These are phyloP conservation scores for Aspergillus sp. DNA, from an alignment of 2,329 filamentous ascomycete species.

Conservation along the genomic window DNA sequence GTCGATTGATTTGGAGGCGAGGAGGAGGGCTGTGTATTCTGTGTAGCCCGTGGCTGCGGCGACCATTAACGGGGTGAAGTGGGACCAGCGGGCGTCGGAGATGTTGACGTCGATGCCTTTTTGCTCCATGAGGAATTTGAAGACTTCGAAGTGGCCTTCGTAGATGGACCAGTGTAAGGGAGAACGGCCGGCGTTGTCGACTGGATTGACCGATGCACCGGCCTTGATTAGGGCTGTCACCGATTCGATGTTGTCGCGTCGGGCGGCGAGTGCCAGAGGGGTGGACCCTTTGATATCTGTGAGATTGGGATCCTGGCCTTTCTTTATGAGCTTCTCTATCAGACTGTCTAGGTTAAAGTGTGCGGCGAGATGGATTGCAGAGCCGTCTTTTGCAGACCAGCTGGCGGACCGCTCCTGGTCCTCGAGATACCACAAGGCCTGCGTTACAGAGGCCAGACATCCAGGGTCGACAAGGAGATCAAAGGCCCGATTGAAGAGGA, in stretches of 20 bases:
- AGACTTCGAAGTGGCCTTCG: background rate
- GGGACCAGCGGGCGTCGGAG: background rate
- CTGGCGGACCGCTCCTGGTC: background rate
- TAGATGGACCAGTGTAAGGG: background rate
- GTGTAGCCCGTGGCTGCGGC: background rate
- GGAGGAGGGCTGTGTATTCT: background rate
- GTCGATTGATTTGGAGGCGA: background rate
- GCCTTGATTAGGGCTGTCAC: background rate
- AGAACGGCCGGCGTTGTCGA: slow-evolving; percentile 4
- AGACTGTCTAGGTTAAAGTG: slow-evolving; percentile 1
- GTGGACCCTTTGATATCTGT: slow-evolving; percentile 5
- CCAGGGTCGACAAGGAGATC: background rate
- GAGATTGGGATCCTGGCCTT: background rate
- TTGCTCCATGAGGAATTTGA: background rate
- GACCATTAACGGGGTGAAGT: background rate
- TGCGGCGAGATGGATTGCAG: slow-evolving; percentile 3
- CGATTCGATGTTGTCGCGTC: background rate
- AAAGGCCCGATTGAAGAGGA: background rate
- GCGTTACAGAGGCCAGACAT: background rate
- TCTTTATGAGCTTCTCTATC: background rate
- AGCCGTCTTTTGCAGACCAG: slow-evolving; percentile 10
- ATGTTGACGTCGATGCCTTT: slow-evolving; percentile 8
- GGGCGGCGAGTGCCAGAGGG: background rate
- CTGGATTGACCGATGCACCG: background rate
- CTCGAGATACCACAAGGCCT: slow-evolving; percentile 10